phyloP scores from a whole-genome alignment of 2,329 filamentous ascomycete genomes.

The Ceratocystis alfenasii region DNA sequence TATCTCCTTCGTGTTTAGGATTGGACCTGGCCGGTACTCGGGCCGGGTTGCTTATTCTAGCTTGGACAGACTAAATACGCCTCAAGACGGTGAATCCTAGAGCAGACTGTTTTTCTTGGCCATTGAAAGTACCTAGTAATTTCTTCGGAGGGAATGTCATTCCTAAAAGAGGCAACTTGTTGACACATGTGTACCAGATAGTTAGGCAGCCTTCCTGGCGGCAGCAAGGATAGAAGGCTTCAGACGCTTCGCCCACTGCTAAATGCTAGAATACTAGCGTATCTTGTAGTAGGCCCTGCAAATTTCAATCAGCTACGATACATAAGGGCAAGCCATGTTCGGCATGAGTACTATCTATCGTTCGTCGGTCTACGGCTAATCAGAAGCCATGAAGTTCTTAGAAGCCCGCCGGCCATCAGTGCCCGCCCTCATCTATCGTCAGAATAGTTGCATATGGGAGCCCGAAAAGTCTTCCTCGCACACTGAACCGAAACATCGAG shows the following conservation, averaged over 20 bases:
- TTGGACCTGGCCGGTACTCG: constrained; percentile 3
- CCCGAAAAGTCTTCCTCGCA: neutral
- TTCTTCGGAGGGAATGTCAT: neutral
- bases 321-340: neutral
- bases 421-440: neutral
- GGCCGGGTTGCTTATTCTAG: neutral
- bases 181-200: neutral
- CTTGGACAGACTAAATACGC: neutral
- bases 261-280: neutral
- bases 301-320: neutral
- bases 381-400: neutral
- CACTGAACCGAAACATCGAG: neutral
- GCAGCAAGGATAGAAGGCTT: neutral
- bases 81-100: neutral
- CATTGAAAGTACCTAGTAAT: neutral
- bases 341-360: neutral
- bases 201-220: neutral
- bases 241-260: neutral
- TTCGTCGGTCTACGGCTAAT: neutral
- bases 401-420: neutral
- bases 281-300: neutral
- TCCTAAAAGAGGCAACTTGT: neutral
- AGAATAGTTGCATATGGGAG: neutral
- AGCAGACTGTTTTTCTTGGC: neutral
- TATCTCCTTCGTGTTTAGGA: neutral